Conservation (phyloP, 768 basidiomycete genomes). For the Termitomyces sp. region DNA sequence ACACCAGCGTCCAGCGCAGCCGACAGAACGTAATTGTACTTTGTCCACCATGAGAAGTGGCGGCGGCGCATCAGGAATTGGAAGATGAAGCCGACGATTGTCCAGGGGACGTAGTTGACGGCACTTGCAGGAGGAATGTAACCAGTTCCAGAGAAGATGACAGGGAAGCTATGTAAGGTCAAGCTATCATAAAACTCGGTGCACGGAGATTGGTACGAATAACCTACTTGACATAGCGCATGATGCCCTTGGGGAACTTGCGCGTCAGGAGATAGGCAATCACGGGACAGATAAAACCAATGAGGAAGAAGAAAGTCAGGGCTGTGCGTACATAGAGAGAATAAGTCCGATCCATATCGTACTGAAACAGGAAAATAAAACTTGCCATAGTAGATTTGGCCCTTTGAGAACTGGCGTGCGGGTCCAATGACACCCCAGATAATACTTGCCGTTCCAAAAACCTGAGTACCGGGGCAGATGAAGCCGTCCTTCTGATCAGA, state of each 20-base stretch:
- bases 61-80: constrained; percentile 53
- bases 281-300: constrained; percentile 60
- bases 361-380: constrained; percentile 1
- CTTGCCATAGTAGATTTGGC: constrained; percentile 50
- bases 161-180: constrained; percentile 33
- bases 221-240: constrained; percentile 60
- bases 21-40: constrained; percentile 66
- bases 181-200: not conserved
- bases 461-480: constrained; percentile 63
- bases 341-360: constrained; percentile 10
- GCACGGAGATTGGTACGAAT: not conserved
- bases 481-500: constrained; percentile 53
- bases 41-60: constrained; percentile 67
- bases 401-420: constrained; percentile 58
- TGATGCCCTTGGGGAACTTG: constrained; percentile 57
- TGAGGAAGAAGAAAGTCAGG: constrained; percentile 73
- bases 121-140: constrained; percentile 62
- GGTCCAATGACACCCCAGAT: constrained; percentile 85
- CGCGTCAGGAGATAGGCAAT: constrained; percentile 46
- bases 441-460: constrained; percentile 76
- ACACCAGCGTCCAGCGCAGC: constrained; percentile 70
- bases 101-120: constrained; percentile 66
- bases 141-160: constrained; percentile 56
- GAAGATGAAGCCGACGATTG: constrained; percentile 60
- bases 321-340: constrained; percentile 15